Evolutionary conservation across 2,329 filamentous ascomycete species (phyloP).

Genomic region (Thelonectria rubi): DNA sequence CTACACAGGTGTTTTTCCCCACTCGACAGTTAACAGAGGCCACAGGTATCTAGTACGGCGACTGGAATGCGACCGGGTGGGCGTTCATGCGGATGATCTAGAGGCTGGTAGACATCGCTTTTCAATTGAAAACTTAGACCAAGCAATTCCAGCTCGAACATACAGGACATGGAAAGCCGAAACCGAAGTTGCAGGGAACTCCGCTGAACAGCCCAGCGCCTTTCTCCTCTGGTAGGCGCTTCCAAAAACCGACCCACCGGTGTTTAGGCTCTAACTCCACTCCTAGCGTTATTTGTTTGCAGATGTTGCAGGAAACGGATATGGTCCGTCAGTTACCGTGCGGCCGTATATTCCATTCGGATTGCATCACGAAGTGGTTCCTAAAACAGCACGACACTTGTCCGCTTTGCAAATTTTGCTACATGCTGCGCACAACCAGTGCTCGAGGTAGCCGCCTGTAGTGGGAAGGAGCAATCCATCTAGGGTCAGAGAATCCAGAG

Average conservation of each 20-base stretch:
- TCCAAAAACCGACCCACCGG: background rate
- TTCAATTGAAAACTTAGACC: background rate
- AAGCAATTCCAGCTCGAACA: background rate
- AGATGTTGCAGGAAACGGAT: background rate
- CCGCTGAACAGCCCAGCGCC: background rate
- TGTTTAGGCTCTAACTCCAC: slow-evolving; percentile 1
- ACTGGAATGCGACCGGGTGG: slow-evolving; percentile 1
- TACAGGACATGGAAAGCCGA: slow-evolving; percentile 3
- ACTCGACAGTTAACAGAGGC: slow-evolving; percentile 3
- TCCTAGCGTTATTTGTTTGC: slow-evolving; percentile 1
- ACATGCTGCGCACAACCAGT: background rate
- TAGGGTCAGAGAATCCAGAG: background rate
- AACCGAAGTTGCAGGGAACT: background rate
- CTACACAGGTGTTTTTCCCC: background rate
- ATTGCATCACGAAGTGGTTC: slow-evolving; percentile 5
- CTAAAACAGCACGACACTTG: slow-evolving; percentile 1
- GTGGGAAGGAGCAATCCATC: background rate
- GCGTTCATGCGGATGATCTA: background rate
- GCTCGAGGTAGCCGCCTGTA: slow-evolving; percentile 1
- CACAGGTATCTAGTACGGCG: slow-evolving; percentile 2
- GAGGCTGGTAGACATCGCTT: background rate
- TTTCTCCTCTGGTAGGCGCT: slow-evolving; percentile 1
- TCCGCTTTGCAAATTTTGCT: slow-evolving; percentile 3
- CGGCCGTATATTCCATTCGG: background rate
- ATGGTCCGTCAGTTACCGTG: slow-evolving; percentile 4